phyloP scores from a whole-genome alignment of 75 land plant species.

The Picea sitchensis region DNA sequence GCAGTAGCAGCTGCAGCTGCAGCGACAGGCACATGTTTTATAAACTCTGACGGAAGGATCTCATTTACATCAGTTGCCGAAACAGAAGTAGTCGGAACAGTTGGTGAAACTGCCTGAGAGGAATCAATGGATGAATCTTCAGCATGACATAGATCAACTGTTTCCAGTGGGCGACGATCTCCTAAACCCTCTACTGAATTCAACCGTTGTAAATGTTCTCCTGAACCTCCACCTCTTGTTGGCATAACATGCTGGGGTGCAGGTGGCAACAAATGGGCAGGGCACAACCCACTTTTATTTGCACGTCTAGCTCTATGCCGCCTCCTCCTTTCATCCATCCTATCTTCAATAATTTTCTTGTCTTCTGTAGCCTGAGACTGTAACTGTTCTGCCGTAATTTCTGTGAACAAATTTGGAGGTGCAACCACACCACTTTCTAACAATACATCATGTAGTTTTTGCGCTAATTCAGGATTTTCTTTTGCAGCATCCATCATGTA shows the following conservation, averaged over 20 bases:
- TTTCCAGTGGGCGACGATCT: constrained; percentile 20
- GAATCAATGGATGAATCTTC: background rate
- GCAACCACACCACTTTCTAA: constrained; percentile 86
- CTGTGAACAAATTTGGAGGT: constrained; percentile 68
- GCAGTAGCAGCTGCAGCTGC: constrained; percentile 90
- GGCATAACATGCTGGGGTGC: constrained; percentile 22
- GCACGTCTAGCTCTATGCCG: constrained; percentile 11
- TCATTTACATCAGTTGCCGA: constrained; percentile 15
- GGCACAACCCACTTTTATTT: constrained; percentile 16
- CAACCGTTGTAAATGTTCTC: constrained; percentile 21
- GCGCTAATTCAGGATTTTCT: constrained; percentile 82
- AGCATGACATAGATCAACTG: constrained; percentile 11
- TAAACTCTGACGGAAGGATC: constrained; percentile 24
- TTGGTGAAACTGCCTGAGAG: constrained; percentile 7
- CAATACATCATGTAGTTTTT: constrained; percentile 83
- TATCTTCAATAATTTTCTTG: constrained; percentile 7
- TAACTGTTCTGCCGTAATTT: constrained; percentile 36
- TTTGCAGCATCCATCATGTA: constrained; percentile 95
- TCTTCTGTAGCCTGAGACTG: constrained; percentile 18
- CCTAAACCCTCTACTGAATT: constrained; percentile 44
- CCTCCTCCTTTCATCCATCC: constrained; percentile 14
- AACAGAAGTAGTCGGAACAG: constrained; percentile 16
- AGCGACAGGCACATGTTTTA: constrained; percentile 64
- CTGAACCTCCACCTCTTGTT: constrained; percentile 18
- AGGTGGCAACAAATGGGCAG: constrained; percentile 33